Base-by-base conservation (phyloP, 31 red algal species). In the Asparagopsis taxiformis region DNA sequence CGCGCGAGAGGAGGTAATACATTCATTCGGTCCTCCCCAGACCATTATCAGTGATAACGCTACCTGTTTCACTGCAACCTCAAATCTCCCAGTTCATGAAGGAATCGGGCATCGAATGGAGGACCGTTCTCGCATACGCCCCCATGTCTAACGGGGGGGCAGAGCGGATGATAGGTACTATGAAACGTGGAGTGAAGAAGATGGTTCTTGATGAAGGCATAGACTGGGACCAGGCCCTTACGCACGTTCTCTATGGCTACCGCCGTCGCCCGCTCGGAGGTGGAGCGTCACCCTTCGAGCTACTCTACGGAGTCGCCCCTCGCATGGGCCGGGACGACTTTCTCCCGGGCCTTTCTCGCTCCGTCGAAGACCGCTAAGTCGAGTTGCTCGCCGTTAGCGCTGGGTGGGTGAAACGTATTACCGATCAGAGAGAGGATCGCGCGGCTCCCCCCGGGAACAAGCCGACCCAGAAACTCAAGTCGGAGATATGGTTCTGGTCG, bases 231-330 rank as follows among this genome's bases (percentile, higher is more conserved):
- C 7, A 9, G 39, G 38, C 10, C 22, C 7, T 51, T 6, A 3
- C 20, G 9, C 3, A 46, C 3, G 65, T 51, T 51, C 3, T 70
- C 7, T 70, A 51, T 41, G 65, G 65, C 46, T 70, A 70, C 22
- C 41, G 65, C 10, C 65, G 38, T 38, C 35, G 41, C 41, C 6
- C 41, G 6, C 6, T 46, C 13, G 13, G 13, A 13, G 41, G 41
- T 46, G 41, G 41, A 13, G 41, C 41, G 8, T 46, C 41, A 9
- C 41, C 41, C 13, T 46, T 46, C 41, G 41, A 46, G 13, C 39
- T 70, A 3, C 3, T 70, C 3, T 70, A 51, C 29, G 34, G 65
- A 65, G 61, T 65, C 41, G 41, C 41, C 13, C 41, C 41, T 13
- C 8, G 41, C 41, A 46, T 46, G 13, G 41, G 41, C n/a, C n/a